Percentiles rank a stretch among this genome's conserved stretches.
Evolutionary conservation across 768 basidiomycete species (phyloP).

Genomic region (Russula foetens): DNA sequence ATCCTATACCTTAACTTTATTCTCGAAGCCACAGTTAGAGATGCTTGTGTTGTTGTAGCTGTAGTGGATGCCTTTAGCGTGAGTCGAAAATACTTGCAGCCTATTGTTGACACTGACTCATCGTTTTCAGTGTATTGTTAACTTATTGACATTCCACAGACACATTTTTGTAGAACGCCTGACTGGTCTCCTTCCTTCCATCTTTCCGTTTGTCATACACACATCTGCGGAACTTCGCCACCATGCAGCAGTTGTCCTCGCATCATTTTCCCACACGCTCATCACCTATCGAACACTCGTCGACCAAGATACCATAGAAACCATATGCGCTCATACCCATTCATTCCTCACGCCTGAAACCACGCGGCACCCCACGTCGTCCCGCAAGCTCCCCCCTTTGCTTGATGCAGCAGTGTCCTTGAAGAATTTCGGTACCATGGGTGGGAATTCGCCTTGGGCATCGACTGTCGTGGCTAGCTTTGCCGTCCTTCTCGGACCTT

Average conservation of each 20-base stretch:
- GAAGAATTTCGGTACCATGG: background rate
- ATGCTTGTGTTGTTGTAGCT: background rate
- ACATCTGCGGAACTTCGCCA: conserved; percentile 9
- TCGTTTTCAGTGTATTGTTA: conserved; percentile 7
- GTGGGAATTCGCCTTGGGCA: conserved; percentile 14
- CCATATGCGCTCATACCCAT: conserved; percentile 5
- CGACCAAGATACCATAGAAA: background rate
- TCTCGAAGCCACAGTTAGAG: background rate
- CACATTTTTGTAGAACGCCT: background rate
- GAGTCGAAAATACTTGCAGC: background rate
- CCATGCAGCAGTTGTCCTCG: conserved; percentile 1
- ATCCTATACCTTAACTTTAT: conserved; percentile 1
- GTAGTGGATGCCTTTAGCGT: conserved; percentile 11
- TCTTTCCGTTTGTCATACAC: conserved; percentile 11
- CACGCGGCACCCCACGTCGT: conserved; percentile 12
- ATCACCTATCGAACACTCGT: background rate
- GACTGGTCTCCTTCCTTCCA: conserved; percentile 5
- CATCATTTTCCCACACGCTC: conserved; percentile 9
- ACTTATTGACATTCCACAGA: conserved; percentile 2
- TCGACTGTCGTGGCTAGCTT: conserved; percentile 5
- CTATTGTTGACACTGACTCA: background rate
- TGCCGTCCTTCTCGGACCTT: conserved; percentile 7
- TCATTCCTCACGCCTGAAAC: conserved; percentile 14
- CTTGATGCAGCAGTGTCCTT: conserved; percentile 6
- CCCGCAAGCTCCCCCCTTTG: conserved; percentile 7